Base-by-base conservation (phyloP, 2,329 filamentous ascomycete species). In the Verticillium dahliae region DNA sequence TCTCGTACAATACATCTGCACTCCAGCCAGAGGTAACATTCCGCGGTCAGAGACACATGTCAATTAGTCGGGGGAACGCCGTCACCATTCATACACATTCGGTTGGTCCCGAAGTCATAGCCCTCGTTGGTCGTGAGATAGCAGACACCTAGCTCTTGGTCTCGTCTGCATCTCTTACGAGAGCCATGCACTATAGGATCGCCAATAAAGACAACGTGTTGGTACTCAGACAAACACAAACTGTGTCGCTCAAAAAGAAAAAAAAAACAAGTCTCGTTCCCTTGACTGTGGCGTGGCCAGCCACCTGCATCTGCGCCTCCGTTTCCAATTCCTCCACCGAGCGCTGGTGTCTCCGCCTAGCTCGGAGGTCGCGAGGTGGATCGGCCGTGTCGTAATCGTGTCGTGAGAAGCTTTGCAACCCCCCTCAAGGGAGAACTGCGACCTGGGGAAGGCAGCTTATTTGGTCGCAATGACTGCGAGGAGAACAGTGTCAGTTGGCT, bases 401-500 rank as follows among this genome's bases (percentile, higher is more conserved):
- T 63, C 65, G 66, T 65, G 67, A 67, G 54, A 61, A 59, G 57
- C 58, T 58, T 56, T 55, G 58, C 58, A 61, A 59, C 61, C 45
- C 45, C 14, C 45, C 18, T n/a, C 9, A 45, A 7, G 1, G 11
- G 45, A 18, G 45, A 45, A 6, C 45, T n/a, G 45, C 45, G 22
- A 31, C 45, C 3, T 11, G 18, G 10, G 4, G 4, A 18, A 18
- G 18, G 39, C 39, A 27, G 45, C 45, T 52, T 52, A 52, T 52
- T 72, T 74, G 61, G 76, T 75, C 56, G 76, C 76, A 65, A 81
- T 71, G 67, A 82, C 80, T 79, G 61, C 7, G 27, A 31, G 22
- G 18, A n/a, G 11, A 11, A 11, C 7, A n/a, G 11, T 3, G 45
- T 52, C 18, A 52, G 45, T 52, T 18, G 45, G 5, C n/a, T 11